Base-by-base conservation (phyloP, 176 grass and related monocot genomes). In the Cenchrus purpureus region DNA sequence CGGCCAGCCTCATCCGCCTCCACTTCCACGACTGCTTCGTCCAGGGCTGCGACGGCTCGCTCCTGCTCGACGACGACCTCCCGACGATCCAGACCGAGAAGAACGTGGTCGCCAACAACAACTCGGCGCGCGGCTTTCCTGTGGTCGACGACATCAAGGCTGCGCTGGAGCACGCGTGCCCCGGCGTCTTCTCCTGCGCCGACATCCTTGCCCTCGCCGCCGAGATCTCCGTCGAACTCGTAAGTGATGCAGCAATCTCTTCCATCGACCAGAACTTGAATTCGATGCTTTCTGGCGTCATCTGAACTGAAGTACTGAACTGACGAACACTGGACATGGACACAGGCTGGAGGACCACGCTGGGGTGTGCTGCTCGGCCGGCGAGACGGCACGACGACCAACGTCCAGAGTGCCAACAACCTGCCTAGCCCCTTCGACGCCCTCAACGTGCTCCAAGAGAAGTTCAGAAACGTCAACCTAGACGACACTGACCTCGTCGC, bases 401-500 rank as follows among this genome's bases (percentile, higher is more conserved):
- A 60, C 51, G 59, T 80, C 51, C 10, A 65, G 16, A 73, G 65
- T 45, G 89, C 92, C 10, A 78, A 53, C 15, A 71, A 74, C 31
- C 83, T 94, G 6, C 92, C 92, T 3, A 84, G 56, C 76, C 81
- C 84, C 34, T 89, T 81, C 46, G 86, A 91, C 65, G 13, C 59
- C 10, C 55, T 89, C 0, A 16, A 42, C 20, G 28, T 8, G 1
- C 89, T 94, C 65, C 72, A 87, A 42, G 5, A 57, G 22, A 94
- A 94, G 65, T 94, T 94, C 78, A 64, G 69, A 7, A 78, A 56
- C n/a, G 6, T 94, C 15, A 77, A 77, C 70, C 92, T 91, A 13
- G 48, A 81, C 55, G 56, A 85, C 75, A 81, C 76, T 11, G 89
- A 94, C 58, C 92, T 94, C 31, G 83, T 84, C 12, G 63, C 89